Evolutionary conservation across 345 rosid genomes (phyloP).

Genomic region (Clarkia xantiana): DNA sequence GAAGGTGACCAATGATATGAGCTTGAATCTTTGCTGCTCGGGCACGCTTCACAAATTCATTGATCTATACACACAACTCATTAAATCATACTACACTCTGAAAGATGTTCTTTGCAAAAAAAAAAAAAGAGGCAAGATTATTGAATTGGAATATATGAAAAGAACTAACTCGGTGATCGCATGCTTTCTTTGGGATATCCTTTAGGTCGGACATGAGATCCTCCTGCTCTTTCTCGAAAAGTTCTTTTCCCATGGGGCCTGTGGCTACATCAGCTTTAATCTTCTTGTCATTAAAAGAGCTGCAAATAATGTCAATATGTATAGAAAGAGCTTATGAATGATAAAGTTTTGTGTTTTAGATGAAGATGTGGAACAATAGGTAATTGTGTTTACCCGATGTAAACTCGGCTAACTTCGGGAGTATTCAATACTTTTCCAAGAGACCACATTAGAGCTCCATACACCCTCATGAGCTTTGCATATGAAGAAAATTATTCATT

Average conservation of each 20-base stretch:
- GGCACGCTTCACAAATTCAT: slow-evolving; percentile 92
- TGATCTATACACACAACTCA: slow-evolving; percentile 60
- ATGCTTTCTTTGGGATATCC: slow-evolving; percentile 93
- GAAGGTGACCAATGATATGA: slow-evolving; percentile 73
- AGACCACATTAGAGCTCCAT: slow-evolving; percentile 99
- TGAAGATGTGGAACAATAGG: too few relatives aligned
- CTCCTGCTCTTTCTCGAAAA: slow-evolving; percentile 89
- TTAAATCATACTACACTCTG: too few relatives aligned
- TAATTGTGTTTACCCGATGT: slow-evolving; percentile 62
- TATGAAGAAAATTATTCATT: too few relatives aligned
- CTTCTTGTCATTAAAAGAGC: slow-evolving; percentile 73
- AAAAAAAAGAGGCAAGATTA: too few relatives aligned
- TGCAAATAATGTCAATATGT: too few relatives aligned
- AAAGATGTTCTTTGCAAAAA: too few relatives aligned
- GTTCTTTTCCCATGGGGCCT: slow-evolving; percentile 81
- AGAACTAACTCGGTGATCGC: slow-evolving; percentile 81
- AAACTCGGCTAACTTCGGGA: slow-evolving; percentile 88
- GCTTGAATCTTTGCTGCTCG: slow-evolving; percentile 95
- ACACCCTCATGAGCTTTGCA: slow-evolving; percentile 84
- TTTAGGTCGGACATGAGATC: slow-evolving; percentile 78
- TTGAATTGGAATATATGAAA: too few relatives aligned
- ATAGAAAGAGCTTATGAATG: too few relatives aligned
- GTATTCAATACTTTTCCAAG: slow-evolving; percentile 92
- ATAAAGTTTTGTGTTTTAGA: too few relatives aligned
- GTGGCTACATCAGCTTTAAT: slow-evolving; percentile 47